Conservation (phyloP, 2,329 filamentous ascomycete species). For the Fusarium phyllophilum region DNA sequence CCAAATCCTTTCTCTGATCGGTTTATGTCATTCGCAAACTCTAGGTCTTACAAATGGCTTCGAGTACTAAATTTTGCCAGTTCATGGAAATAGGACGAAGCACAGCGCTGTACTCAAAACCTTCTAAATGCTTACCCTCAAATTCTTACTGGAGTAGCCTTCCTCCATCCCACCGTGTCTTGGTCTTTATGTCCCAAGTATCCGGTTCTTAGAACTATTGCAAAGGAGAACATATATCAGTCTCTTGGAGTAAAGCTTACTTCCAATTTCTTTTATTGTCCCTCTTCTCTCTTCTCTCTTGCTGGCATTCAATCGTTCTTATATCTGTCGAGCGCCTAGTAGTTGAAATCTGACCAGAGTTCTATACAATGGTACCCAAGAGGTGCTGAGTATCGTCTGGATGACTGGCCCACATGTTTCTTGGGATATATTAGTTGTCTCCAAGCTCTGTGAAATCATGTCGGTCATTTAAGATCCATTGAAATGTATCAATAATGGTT, state of each 20-base stretch:
- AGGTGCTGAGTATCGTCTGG: no score
- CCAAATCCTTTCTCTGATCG: accelerated
- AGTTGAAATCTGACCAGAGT: no score
- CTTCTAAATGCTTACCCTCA: background rate
- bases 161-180: background rate
- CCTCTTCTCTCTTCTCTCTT: background rate
- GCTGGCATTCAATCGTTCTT: no score
- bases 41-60: accelerated
- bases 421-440: accelerated
- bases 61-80: background rate
- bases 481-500: background rate
- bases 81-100: no score
- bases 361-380: background rate
- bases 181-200: background rate
- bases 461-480: background rate
- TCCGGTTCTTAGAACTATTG: background rate
- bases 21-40: background rate
- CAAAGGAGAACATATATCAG: background rate
- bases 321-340: no score
- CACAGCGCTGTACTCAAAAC: background rate
- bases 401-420: accelerated
- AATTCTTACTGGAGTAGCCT: background rate
- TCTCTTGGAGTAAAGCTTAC: background rate
- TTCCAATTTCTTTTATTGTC: no score
- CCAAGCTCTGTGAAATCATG: background rate